Conservation (phyloP, 2,329 filamentous ascomycete genomes). For the Diaporthe sp. region DNA sequence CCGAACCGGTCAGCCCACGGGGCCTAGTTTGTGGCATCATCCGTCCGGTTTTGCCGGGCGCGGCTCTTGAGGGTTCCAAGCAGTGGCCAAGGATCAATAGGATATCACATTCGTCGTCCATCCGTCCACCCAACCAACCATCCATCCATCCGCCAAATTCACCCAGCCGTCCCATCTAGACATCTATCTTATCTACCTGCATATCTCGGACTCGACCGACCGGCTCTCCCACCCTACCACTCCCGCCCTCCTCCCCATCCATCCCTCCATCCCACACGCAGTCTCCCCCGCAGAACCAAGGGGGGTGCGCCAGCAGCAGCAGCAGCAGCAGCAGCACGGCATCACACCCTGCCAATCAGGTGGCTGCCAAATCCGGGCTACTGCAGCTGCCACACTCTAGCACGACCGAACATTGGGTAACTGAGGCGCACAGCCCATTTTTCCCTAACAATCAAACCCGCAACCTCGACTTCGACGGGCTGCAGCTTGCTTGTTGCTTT, state of each 20-base stretch:
- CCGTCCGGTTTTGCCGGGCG: conserved; percentile 25
- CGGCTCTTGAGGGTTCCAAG: conserved; percentile 12
- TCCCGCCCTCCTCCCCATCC: too few species aligned
- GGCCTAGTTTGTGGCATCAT: conserved; percentile 18
- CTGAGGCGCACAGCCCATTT: conserved; percentile 17
- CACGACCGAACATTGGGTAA: conserved; percentile 27
- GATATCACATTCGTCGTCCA: background rate
- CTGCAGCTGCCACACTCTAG: conserved; percentile 30
- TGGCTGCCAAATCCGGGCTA: conserved; percentile 10
- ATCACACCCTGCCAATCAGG: conserved; percentile 24
- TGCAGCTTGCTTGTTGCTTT: conserved; percentile 20
- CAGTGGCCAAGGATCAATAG: conserved; percentile 1
- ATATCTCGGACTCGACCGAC: conserved; percentile 1
- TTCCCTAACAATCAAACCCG: conserved; percentile 26
- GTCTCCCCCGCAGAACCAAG: conserved; percentile 1
- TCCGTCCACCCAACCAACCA: conserved; percentile 18
- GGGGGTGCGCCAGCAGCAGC: background rate
- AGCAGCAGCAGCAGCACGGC: conserved; percentile 17
- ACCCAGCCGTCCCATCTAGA: background rate
- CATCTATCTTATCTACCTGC: conserved; percentile 16
- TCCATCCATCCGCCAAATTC: background rate
- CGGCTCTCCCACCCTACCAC: background rate
- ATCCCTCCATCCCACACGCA: background rate
- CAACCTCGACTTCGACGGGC: conserved; percentile 2
- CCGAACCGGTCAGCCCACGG: conserved; percentile 28